Conservation (phyloP, 352 stramenopile species). For the Pythium monospermum region DNA sequence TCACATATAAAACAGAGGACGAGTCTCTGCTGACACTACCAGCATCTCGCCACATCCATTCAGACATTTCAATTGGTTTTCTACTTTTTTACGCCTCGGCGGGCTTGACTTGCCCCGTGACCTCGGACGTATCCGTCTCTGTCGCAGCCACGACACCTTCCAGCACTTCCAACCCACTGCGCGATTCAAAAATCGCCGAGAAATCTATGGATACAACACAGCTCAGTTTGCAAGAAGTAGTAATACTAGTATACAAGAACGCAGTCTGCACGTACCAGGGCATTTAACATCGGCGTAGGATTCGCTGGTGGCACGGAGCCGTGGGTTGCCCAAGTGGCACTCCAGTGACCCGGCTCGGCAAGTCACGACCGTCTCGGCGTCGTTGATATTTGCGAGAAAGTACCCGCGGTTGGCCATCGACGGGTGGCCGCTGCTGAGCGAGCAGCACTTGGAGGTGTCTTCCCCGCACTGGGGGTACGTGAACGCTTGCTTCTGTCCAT, state of each 20-base stretch:
- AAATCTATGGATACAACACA: slow-evolving; percentile 33
- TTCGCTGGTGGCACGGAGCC: slow-evolving; percentile 36
- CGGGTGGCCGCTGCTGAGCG: slow-evolving; percentile 34
- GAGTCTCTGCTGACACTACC: slow-evolving; percentile 2
- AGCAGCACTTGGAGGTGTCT: slow-evolving; percentile 41
- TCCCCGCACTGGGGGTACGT: slow-evolving; percentile 58
- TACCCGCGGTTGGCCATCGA: slow-evolving; percentile 62
- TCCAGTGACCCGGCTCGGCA: slow-evolving; percentile 45
- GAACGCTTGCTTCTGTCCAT: slow-evolving; percentile 13
- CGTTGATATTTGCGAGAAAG: slow-evolving; percentile 39
- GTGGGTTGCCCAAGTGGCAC: slow-evolving; percentile 58
- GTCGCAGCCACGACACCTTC: slow-evolving; percentile 14
- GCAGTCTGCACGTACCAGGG: slow-evolving; percentile 32
- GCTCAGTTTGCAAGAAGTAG: too few relatives aligned
- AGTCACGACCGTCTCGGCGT: slow-evolving; percentile 55
- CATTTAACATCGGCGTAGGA: slow-evolving; percentile 35
- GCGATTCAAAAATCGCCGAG: slow-evolving; percentile 51
- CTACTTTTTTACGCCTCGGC: not conserved
- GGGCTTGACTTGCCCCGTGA: slow-evolving; percentile 12
- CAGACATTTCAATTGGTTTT: too few relatives aligned
- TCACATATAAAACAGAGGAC: not conserved
- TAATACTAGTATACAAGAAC: not conserved
- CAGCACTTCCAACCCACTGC: slow-evolving; percentile 21
- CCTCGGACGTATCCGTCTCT: not conserved
- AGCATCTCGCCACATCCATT: too few relatives aligned